phyloP scores from a whole-genome alignment of 2,329 filamentous ascomycete species.

The Aspergillus hortae region DNA sequence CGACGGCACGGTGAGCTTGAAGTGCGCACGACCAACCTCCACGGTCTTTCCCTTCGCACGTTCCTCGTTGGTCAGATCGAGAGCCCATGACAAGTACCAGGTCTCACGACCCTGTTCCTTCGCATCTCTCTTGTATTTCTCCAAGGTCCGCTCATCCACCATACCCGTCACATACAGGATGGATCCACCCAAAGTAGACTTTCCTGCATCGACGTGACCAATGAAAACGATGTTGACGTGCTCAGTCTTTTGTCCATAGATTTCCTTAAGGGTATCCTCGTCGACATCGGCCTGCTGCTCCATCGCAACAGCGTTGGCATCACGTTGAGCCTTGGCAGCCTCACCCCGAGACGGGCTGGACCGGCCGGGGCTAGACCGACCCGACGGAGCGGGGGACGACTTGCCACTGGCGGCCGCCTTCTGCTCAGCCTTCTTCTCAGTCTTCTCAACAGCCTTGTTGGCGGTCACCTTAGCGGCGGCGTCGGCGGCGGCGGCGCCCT shows the following conservation, averaged over 20 bases:
- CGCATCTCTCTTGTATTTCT: conserved; percentile 95
- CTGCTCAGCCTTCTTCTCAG: conserved; percentile 61
- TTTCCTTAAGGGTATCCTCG: conserved; percentile 82
- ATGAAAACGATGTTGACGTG: conserved; percentile 96
- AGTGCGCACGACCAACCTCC: conserved; percentile 91
- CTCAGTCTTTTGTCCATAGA: conserved; percentile 77
- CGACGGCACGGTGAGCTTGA: conserved; percentile 64
- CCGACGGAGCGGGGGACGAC: conserved; percentile 77
- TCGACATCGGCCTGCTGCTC: conserved; percentile 78
- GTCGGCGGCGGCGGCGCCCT: conserved; percentile 52
- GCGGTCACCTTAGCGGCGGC: conserved; percentile 78
- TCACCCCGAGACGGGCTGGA: conserved; percentile 70
- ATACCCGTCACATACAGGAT: conserved; percentile 93
- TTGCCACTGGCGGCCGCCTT: conserved; percentile 60
- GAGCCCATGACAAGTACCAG: conserved; percentile 98
- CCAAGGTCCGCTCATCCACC: conserved; percentile 98
- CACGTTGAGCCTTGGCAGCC: conserved; percentile 56
- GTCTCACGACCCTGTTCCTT: conserved; percentile 96
- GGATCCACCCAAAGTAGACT: conserved; percentile 90
- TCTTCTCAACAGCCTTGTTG: conserved; percentile 87
- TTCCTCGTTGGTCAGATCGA: conserved; percentile 96
- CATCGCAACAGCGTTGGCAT: conserved; percentile 79
- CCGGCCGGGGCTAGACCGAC: conserved; percentile 73
- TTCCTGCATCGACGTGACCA: conserved; percentile 96
- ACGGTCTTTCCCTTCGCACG: conserved; percentile 96